Base-by-base conservation (phyloP, 257 asterid genomes). In the Craterostigma plantagineum region DNA sequence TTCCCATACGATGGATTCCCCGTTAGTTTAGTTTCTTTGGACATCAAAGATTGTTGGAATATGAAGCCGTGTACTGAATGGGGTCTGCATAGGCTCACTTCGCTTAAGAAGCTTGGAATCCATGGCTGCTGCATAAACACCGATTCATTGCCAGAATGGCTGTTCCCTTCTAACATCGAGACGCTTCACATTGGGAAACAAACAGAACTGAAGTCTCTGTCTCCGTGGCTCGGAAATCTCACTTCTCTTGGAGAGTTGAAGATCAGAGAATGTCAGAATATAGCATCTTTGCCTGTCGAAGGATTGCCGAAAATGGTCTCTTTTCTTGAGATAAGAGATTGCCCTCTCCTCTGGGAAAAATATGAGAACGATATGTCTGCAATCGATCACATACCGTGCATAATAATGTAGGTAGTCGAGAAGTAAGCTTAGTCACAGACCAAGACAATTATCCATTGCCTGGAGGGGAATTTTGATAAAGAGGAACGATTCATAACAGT, bases 361-460 rank as follows among this genome's bases (percentile, higher is more conserved):
- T 70, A 66, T 38, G 57, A 52, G 61, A 33, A 52, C 13, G 72
- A 63, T 13, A 57, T 49, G 65, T 54, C 75, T 15, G 58, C 63
- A 40, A 42, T 71, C 10, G 75, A 66, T 63, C 64, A 66, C 54
- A 51, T 71, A 52, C 79, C 79, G 42, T 67, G 79, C 55, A 63
- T 63, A 50, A 63, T 71, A 45, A 71, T 63, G 69, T 66, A n/a
- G n/a, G n/a, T n/a, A 66, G 60, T 23, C 6, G 30, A 23, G 30
- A 23, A 23, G 30, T 6, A 2, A 6, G 2, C 30, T 23, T 23
- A 23, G 30, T n/a, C 30, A 2, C 30, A 23, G 30, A 23, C n/a
- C n/a, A n/a, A n/a, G n/a, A n/a, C n/a, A n/a, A n/a, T 23, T 23
- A 23, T 23, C n/a, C 30, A 23, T 23, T 23, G 30, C 30, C 30